Evolutionary conservation across 768 basidiomycete species (phyloP), one percentile per base, ranked within the genome.

Genomic region (Russula ochroleuca): DNA sequence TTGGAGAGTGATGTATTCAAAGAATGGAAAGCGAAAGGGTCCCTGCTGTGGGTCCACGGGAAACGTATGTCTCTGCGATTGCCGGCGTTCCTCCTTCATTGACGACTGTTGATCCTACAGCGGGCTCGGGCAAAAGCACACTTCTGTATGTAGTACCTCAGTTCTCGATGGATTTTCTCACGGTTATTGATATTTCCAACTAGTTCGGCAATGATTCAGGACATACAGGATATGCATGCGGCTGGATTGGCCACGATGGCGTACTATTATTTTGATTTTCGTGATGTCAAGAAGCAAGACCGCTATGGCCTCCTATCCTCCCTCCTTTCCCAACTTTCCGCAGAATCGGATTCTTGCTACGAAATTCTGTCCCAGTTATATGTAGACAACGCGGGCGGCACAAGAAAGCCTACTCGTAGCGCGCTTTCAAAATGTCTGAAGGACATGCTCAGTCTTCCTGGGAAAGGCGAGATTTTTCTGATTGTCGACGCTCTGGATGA

Each of bases 121-220:
- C 35, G 35, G 35, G 35, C 35, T 7, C 35, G 7, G 35, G 35
- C 35, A 35, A 35, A 10, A 35, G 35, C 14, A 56, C 55, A 11
- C 28, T 63, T 9, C 48, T 55, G 62, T 63, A 50, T 5, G 55
- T 28, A 5, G 21, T 23, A 17, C 5, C 3, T 35, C 35, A 10
- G 35, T 10, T 8, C 7, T 49, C 35, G 33, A 38, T 51, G 35
- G 7, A 8, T 6, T 7, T 11, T 5, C 23, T 15, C 5, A 0
- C 33, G 14, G 25, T 2, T 37, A 23, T 7, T 47, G 31, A 56
- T 9, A 9, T 9, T 14, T 6, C 2, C 3, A 1, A 5, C 10
- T 23, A 63, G 62, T 37, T 63, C 62, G 5, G 2, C 48, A 19
- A 35, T 63, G 28, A 58, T 63, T 14, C 48, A 33, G 31, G 56